A percentile compares a stretch with the other conserved stretches of the same genome.
Evolutionary conservation across 139 green algal species (phyloP).

Genomic region (Zygnema cylindricum): DNA sequence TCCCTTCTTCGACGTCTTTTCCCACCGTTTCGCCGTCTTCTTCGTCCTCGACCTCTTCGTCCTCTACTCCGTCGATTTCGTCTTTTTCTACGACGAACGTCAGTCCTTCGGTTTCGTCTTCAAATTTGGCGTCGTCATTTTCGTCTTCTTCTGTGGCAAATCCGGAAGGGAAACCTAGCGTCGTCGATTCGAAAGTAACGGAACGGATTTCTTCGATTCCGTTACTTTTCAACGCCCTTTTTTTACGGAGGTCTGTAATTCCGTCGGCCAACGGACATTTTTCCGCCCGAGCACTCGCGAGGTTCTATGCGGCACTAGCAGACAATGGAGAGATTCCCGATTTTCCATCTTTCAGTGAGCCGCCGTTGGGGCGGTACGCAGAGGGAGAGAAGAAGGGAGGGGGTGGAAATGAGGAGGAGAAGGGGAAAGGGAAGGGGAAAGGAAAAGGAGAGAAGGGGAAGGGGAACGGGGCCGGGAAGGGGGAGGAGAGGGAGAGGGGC

Average conservation of each 20-base stretch:
- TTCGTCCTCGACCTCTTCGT: not conserved
- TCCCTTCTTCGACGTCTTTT: not conserved
- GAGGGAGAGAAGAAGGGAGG: not conserved
- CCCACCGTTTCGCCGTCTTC: not conserved
- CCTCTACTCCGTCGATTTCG: not conserved
- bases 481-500: not conserved
- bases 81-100: not conserved
- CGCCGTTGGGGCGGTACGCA: slow-evolving; percentile 22
- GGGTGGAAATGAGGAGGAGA: not conserved
- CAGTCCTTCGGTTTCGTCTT: not conserved
- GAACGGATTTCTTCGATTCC: not conserved
- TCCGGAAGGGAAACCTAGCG: not conserved
- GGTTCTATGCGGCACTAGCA: slow-evolving; percentile 59
- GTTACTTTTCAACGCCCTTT: slow-evolving; percentile 65
- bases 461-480: not conserved
- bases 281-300: slow-evolving; percentile 62
- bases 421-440: not conserved
- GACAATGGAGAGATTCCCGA: slow-evolving; percentile 12
- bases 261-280: slow-evolving; percentile 69
- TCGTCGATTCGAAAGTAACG: slow-evolving; percentile 12
- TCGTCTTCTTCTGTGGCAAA: not conserved
- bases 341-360: slow-evolving; percentile 23
- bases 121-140: not conserved
- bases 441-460: not conserved
- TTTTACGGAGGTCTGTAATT: slow-evolving; percentile 60